Conservation (phyloP, 768 basidiomycete genomes). For the Macrolepiota dolichaula region DNA sequence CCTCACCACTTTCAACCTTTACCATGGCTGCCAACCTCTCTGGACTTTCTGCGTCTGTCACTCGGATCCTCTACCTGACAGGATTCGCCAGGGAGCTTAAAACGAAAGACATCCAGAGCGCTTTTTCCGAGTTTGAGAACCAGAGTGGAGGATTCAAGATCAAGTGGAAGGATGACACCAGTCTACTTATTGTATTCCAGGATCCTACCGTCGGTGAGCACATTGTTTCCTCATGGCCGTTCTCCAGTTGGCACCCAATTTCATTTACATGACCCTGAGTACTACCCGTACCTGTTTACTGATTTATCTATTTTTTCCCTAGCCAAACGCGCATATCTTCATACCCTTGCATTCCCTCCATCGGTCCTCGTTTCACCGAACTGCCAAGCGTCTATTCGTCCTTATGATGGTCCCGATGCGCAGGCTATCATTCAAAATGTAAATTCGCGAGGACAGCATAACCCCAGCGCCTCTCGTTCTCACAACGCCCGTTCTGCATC, state of each 20-base stretch:
- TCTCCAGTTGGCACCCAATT: constrained; percentile 1
- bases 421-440: constrained; percentile 81
- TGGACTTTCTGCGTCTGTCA: constrained; percentile 90
- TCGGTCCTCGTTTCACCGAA: constrained; percentile 58
- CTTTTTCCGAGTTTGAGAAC: constrained; percentile 87
- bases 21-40: constrained; percentile 71
- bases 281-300: constrained; percentile 1
- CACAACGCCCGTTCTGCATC: constrained; percentile 70
- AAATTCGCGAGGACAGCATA: constrained; percentile 67
- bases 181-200: constrained; percentile 89
- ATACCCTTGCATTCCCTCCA: constrained; percentile 81
- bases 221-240: constrained; percentile 9
- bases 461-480: constrained; percentile 61
- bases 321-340: constrained; percentile 96
- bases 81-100: constrained; percentile 95
- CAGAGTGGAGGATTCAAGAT: constrained; percentile 94
- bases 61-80: constrained; percentile 88
- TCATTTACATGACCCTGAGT: not conserved
- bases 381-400: constrained; percentile 61
- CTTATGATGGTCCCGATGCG: constrained; percentile 95
- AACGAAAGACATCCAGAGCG: constrained; percentile 91
- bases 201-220: constrained; percentile 86
- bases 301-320: constrained; percentile 15
- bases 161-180: constrained; percentile 98
- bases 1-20: constrained; percentile 8